Evolutionary conservation across 2,329 filamentous ascomycete species (phyloP), one percentile per base, ranked within the genome.

Genomic region (Paraconiothyrium brasiliense): DNA sequence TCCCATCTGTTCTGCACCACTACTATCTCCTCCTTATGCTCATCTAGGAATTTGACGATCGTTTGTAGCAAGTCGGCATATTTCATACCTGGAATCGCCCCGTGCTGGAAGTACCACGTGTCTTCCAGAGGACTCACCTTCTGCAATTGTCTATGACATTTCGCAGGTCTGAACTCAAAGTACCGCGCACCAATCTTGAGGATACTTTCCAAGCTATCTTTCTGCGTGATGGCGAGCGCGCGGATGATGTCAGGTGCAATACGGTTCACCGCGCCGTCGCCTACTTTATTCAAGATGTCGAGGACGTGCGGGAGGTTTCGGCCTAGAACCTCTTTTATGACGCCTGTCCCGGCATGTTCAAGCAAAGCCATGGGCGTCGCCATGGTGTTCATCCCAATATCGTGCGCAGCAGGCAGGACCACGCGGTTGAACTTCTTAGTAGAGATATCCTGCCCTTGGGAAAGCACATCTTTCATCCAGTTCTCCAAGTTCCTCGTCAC

Each of bases 321-420:
- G 2, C 73, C 73, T 0, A 78, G 65, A 35, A 76, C 64, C 54
- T 76, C 71, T 61, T 72, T 75, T 47, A 78, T 74, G 11, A 72
- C 62, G 27, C 67, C 67, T 14, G 73, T 73, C 4, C 74, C 75
- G 0, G 74, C 72, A 34, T 80, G 77, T 13, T 73, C 65, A 9
- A 85, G 74, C 1, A 85, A 71, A 0, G 76, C 74, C 30, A 78
- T 67, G 27, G 77, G 74, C 52, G 73, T 82, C 9, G 79, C 67
- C 82, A 85, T 82, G 69, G 75, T 83, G 71, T 85, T 85, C 83
- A 85, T 85, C 30, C 84, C 83, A 14, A 82, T 79, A 62, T 85
- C 83, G 68, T 85, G 84, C 0, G 80, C 74, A 1, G 79, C 76
- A 0, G 83, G 81, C 1, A 85, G 76, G 1, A 84, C 81, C 57